A percentile compares a stretch with the other conserved stretches of the same genome.
These are phyloP conservation scores for Diaporthe nobilis DNA, from an alignment of 2,329 filamentous ascomycete species.

Conservation along the genomic window DNA sequence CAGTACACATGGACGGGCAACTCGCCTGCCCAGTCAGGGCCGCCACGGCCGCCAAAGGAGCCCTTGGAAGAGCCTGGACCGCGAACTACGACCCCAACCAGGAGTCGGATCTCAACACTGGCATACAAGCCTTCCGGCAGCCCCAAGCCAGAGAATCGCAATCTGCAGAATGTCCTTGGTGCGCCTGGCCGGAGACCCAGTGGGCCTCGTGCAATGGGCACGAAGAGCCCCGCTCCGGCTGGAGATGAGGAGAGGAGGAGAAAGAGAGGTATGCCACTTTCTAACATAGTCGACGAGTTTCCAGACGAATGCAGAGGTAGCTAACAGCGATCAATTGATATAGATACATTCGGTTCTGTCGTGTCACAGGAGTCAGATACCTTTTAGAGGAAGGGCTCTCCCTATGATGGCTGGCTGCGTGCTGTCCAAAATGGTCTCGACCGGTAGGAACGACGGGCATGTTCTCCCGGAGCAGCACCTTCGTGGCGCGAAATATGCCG, in stretches of 20 bases:
- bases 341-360: conserved; percentile 68
- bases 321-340: conserved; percentile 12
- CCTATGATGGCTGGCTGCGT: conserved; percentile 38
- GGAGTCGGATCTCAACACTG: conserved; percentile 60
- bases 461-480: background rate
- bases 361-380: conserved; percentile 68
- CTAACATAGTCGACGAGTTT: conserved; percentile 22
- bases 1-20: conserved; percentile 46
- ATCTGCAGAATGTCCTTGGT: conserved; percentile 67
- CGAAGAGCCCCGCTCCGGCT: conserved; percentile 59
- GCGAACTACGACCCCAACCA: conserved; percentile 60
- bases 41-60: conserved; percentile 75
- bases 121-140: conserved; percentile 56
- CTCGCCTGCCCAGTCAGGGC: conserved; percentile 59
- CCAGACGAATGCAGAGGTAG: background rate
- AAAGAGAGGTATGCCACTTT: conserved; percentile 67
- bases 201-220: conserved; percentile 73
- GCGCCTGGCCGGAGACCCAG: conserved; percentile 68
- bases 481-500: conserved; percentile 11
- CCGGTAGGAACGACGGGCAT: conserved; percentile 28
- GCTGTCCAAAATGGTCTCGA: conserved; percentile 35
- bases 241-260: conserved; percentile 59
- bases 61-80: conserved; percentile 61
- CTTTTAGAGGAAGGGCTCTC: conserved; percentile 56
- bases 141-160: conserved; percentile 70